Base-by-base conservation (phyloP, 116 monocot species). In the Posidonia oceanica region DNA sequence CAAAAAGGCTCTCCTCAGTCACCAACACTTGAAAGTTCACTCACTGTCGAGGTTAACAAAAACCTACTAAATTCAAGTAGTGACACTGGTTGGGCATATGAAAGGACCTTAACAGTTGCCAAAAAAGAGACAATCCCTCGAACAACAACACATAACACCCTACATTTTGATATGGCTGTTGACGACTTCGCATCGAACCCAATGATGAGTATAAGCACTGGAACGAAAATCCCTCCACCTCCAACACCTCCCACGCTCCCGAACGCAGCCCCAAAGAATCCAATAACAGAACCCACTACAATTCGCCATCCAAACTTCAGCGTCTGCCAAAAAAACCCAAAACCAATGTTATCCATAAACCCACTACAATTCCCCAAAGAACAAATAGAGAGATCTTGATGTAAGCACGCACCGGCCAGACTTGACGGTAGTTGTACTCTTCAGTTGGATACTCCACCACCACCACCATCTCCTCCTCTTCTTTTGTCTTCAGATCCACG, bases 241-340 rank as follows among this genome's bases (percentile, higher is more conserved):
- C 86, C 86, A 23, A 86, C 86, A 0, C 86, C 86, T 2, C 86
- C 86, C 15, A 86, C 75, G 77, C 86, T 86, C 1, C 86, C 86
- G 14, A 85, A 37, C 52, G 82, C 82, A 6, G 85, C 82, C 0
- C 85, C 85, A 0, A 82, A 67, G 64, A 85, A 82, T 5, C 82
- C 86, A 17, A 80, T 75, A 59, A 72, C 21, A 16, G 86, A 80
- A 14, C 86, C 86, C 1, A 82, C 56, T 74, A 80, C 80, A 3
- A 82, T 67, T 54, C 77, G 74, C 86, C 82, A 82, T 17, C 82
- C 86, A 51, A 86, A 77, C 62, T 72, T 82, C 77, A 85, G 72
- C 15, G 76, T 76, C 85, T 85, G 74, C 62, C 29, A 29, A 29
- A 29, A 62, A 37, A 62, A 29, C 14, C 36, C 62, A 62, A n/a